Evolutionary conservation across 1,284 basidiomycete species (phyloP), one percentile per base, ranked within the genome.

Genomic region (Cutaneotrichosporon dermatis): DNA sequence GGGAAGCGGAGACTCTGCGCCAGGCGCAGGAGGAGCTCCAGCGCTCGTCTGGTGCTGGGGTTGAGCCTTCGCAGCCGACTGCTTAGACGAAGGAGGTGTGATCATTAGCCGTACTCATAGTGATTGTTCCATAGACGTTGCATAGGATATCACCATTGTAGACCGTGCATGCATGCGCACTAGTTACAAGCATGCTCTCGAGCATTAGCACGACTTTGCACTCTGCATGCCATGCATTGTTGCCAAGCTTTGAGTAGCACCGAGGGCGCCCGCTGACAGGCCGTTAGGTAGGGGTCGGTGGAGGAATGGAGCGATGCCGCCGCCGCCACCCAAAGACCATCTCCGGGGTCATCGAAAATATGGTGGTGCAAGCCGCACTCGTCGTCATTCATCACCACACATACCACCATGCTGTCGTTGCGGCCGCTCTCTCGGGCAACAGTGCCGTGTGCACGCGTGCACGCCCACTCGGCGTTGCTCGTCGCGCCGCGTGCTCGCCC

Each of bases 1-100:
- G 84, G 59, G 83, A 85, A 53, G 79, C 69, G 33, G 82, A 82
- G 65, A 82, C 80, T 15, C 74, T 80, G 41, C 67, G 72, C 55
- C 71, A 69, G 57, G 71, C 67, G 12, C 11, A 34, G 6, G 55
- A 45, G 1, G 53, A 39, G 42, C 25, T 25, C 25, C 25, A 25
- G 25, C 25, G 25, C 25, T 25, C 25, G 2, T 25, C 25, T 25
- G 25, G 25, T 25, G 25, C 25, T 25, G 25, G 2, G 25, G 25
- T 25, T 25, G 25, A 25, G 25, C 25, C 25, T 25, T 25, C 52
- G 41, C 52, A 42, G 52, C 41, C 52, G 7, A 10, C 52, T 8
- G 52, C 42, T 41, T 51, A 51, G 50, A 33, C 2, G 25, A 25
- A 25, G 25, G 25, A 25, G 25, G 25, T 25, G 25, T 25, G 25